Evolutionary conservation across 352 stramenopile species (phyloP).

Genomic region (Plasmopara muralis): DNA sequence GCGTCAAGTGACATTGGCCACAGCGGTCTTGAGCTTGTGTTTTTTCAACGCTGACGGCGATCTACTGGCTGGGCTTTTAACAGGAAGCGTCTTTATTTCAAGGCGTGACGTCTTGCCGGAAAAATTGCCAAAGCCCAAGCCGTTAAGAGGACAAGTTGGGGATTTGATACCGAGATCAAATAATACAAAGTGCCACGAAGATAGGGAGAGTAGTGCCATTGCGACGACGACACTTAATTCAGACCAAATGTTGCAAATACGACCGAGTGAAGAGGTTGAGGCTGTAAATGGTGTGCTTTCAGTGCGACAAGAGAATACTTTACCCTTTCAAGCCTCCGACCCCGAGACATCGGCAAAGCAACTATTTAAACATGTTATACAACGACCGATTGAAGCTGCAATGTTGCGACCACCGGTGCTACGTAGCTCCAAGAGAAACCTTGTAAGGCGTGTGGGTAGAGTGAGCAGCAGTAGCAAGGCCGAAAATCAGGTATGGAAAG

Average conservation of each 20-base stretch:
- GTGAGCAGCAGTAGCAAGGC: conserved; percentile 14
- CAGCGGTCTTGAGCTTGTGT: conserved; percentile 52
- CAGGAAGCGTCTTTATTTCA: conserved; percentile 55
- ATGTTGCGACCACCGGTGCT: conserved; percentile 18
- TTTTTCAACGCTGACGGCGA: conserved; percentile 65
- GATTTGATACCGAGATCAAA: neutral
- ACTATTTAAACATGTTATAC: conserved; percentile 21
- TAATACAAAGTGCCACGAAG: conserved; percentile 4
- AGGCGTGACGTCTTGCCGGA: conserved; percentile 51
- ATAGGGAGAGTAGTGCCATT: neutral
- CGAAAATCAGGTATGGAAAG: conserved; percentile 12
- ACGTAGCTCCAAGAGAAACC: neutral
- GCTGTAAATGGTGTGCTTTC: neutral
- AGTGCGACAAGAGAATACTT: conserved; percentile 3
- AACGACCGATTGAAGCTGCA: conserved; percentile 19
- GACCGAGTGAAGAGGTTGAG: neutral
- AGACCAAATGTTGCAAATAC: neutral
- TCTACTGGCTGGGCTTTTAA: conserved; percentile 42
- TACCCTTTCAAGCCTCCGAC: conserved; percentile 4
- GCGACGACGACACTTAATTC: neutral
- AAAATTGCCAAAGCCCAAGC: conserved; percentile 23
- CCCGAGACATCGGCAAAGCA: conserved; percentile 19
- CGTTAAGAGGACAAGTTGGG: conserved; percentile 7
- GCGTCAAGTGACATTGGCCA: conserved; percentile 48
- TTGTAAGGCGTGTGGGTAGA: conserved; percentile 2